Evolutionary conservation across 768 basidiomycete genomes (phyloP), one percentile per base, ranked within the genome.

Genomic region (Polyporus arcularius): DNA sequence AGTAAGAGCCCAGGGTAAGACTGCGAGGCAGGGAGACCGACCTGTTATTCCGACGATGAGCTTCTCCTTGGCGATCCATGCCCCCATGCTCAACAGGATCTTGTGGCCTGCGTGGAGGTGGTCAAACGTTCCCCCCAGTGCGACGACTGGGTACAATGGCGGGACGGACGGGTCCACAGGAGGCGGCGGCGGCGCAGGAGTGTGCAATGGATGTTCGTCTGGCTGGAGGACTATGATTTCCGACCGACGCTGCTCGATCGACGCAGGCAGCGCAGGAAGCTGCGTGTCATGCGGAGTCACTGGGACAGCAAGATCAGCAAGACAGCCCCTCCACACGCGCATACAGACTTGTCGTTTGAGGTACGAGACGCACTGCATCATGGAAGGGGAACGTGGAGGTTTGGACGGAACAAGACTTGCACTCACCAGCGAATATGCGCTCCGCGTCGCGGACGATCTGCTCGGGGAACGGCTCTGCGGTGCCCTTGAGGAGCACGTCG

Each of bases 41-140:
- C 92, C 89, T 55, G 93, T 92, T 41, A 98, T 78, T 4, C 97
- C 97, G 64, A 98, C 86, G 62, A 98, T 92, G 68, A 98, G 76
- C 73, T 94, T 95, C 63, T 80, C 73, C 46, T 75, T 71, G 0
- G 95, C 80, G 57, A 98, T 86, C 82, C 89, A 94, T 1, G 92
- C 87, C 12, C 85, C 89, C 87, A 97, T 94, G 69, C 93, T 92
- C 11, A 99, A 83, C 31, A 99, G 84, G 61, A 99, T 96, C 75
- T 97, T 97, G 78, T 99, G 97, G 0, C 96, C 97, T 4, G 94
- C 86, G 71, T 99, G 97, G 15, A 99, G 84, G 72, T 98, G 97
- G 75, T 99, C 97, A 74, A 98, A 98, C 0, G 97, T 98, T 0
- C 97, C 97, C 6, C 97, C 96, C 8, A 98, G 80, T 0, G 86